Conservation (phyloP, 192 early-diverging fungal genomes). For the Umbelopsis vinacea region DNA sequence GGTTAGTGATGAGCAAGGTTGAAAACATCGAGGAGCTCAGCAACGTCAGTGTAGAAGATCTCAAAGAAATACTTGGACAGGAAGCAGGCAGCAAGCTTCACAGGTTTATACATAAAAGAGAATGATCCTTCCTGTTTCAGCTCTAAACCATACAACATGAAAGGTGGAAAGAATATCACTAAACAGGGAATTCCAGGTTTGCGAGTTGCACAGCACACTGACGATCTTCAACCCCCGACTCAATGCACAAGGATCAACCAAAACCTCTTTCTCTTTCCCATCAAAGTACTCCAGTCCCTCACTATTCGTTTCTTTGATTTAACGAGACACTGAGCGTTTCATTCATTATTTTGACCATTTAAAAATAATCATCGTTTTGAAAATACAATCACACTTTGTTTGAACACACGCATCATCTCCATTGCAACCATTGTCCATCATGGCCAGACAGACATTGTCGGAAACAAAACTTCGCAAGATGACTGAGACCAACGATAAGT, state of each 20-base stretch:
- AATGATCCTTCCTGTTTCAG: constrained; percentile 23
- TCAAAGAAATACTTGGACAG: constrained; percentile 62
- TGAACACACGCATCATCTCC: background rate
- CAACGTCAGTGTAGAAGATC: constrained; percentile 46
- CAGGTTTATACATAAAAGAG: constrained; percentile 65
- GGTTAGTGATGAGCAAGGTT: constrained; percentile 69
- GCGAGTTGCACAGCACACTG: background rate
- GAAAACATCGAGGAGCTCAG: constrained; percentile 68
- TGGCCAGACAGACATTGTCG: constrained; percentile 40
- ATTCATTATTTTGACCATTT: no score
- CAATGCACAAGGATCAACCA: background rate
- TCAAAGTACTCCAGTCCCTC: background rate
- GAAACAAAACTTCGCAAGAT: constrained; percentile 75
- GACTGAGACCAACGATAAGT: constrained; percentile 72
- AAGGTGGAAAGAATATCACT: background rate
- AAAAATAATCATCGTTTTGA: no score
- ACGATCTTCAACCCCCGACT: constrained; percentile 11
- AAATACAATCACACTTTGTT: no score
- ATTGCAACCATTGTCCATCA: background rate
- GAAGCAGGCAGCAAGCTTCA: constrained; percentile 64
- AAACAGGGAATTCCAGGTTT: background rate
- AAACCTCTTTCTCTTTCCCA: background rate
- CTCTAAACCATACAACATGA: background rate
- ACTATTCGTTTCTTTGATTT: background rate
- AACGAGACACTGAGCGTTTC: background rate